These are phyloP conservation scores for Tuber umbilicatum DNA, from an alignment of 495 filamentous ascomycete genomes.

Conservation along the genomic window DNA sequence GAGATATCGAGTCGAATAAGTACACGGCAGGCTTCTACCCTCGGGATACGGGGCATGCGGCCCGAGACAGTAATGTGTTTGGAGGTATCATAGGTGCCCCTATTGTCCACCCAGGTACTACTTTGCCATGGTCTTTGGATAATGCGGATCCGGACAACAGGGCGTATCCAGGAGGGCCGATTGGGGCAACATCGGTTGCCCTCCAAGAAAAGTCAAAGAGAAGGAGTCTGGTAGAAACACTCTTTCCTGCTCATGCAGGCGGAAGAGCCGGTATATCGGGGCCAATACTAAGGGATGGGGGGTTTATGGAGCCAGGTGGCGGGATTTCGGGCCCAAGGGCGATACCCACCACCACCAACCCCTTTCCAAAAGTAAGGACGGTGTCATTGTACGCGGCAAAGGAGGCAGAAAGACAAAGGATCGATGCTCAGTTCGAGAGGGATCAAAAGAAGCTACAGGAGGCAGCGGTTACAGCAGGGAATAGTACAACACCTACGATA, in stretches of 20 bases:
- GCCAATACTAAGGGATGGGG: constrained; percentile 18
- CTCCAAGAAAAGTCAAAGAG: constrained; percentile 7
- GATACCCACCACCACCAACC: constrained; percentile 9
- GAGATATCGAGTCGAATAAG: constrained; percentile 32
- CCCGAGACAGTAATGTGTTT: constrained; percentile 31
- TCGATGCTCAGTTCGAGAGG: constrained; percentile 31
- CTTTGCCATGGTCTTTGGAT: constrained; percentile 31
- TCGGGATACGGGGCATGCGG: constrained; percentile 12
- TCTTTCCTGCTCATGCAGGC: constrained; percentile 18
- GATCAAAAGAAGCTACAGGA: constrained; percentile 26
- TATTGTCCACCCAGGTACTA: constrained; percentile 34
- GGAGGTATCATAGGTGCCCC: constrained; percentile 31
- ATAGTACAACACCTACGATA: constrained; percentile 2
- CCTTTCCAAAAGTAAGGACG: constrained; percentile 24
- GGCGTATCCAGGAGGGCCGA: neutral
- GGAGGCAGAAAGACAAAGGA: constrained; percentile 29
- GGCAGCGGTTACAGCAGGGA: neutral
- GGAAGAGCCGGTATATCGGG: constrained; percentile 32
- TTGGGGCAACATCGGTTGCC: neutral
- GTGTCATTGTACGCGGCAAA: constrained; percentile 28
- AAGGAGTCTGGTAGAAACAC: constrained; percentile 23
- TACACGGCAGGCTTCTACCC: constrained; percentile 7
- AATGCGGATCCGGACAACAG: neutral
- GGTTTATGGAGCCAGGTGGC: constrained; percentile 3
- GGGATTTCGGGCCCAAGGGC: constrained; percentile 1